Conservation (phyloP, 257 asterid species). For the Nicotiana attenuata region DNA sequence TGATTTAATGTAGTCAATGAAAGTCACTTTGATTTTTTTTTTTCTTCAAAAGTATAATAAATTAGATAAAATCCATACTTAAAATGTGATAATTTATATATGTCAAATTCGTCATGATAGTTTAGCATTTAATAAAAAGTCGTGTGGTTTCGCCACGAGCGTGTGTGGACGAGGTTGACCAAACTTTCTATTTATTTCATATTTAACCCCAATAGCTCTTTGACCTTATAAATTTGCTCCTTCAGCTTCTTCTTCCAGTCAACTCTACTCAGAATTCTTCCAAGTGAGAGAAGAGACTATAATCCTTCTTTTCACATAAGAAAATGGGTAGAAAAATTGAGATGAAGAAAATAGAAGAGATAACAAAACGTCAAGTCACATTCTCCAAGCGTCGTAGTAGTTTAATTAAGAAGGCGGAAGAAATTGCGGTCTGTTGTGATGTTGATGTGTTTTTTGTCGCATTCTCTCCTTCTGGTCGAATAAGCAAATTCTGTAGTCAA, state of each 20-base stretch:
- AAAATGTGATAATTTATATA: not conserved
- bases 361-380: constrained; percentile 53
- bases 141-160: not conserved
- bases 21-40: not conserved
- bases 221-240: not conserved
- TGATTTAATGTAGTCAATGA: not conserved
- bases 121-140: not conserved
- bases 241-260: not conserved
- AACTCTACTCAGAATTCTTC: not conserved
- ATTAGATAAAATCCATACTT: not conserved
- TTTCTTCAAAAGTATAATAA: not conserved
- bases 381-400: constrained; percentile 57
- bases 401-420: constrained; percentile 45
- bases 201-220: not conserved
- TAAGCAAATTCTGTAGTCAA: constrained; percentile 40
- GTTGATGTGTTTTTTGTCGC: constrained; percentile 47
- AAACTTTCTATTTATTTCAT: not conserved
- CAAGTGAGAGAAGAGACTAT: not conserved
- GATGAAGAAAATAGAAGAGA: constrained; percentile 46
- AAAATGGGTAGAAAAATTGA: constrained; percentile 55
- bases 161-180: not conserved
- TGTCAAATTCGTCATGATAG: not conserved
- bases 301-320: not conserved
- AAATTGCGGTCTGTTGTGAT: constrained; percentile 37
- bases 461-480: constrained; percentile 51